Conservation (phyloP, 306 rosid species). For the Begonia masoniana region DNA sequence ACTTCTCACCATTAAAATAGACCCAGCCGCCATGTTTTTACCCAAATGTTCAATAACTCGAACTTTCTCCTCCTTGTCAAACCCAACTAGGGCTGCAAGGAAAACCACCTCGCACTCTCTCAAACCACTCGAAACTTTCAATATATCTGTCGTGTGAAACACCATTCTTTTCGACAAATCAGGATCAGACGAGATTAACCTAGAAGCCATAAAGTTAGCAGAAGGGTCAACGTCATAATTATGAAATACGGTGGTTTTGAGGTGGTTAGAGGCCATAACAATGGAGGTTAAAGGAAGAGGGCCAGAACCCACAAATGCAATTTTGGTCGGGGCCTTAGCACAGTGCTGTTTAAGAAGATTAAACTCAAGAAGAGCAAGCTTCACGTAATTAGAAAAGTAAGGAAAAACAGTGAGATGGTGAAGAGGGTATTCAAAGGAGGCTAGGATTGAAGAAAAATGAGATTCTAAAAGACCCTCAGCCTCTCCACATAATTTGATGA, state of each 20-base stretch:
- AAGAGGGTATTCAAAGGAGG: slow-evolving; percentile 32
- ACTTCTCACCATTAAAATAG: slow-evolving; percentile 21
- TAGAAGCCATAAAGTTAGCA: slow-evolving; percentile 18
- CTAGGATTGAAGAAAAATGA: slow-evolving; percentile 46
- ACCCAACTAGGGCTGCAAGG: slow-evolving; percentile 26
- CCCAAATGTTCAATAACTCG: slow-evolving; percentile 16
- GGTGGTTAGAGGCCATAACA: slow-evolving; percentile 13
- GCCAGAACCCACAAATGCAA: slow-evolving; percentile 28
- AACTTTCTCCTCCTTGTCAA: slow-evolving; percentile 17
- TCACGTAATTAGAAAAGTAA: slow-evolving; percentile 28
- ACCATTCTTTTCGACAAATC: slow-evolving; percentile 20
- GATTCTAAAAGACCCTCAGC: slow-evolving; percentile 55
- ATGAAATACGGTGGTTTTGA: slow-evolving; percentile 12
- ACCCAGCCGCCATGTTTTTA: slow-evolving; percentile 17
- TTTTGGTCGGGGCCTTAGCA: slow-evolving; percentile 4
- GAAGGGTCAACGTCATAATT: slow-evolving; percentile 18
- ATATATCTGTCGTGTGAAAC: slow-evolving; percentile 17
- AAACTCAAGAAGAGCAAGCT: slow-evolving; percentile 22
- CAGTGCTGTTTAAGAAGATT: slow-evolving; percentile 10
- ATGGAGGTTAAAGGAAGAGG: slow-evolving; percentile 29
- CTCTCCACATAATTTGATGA: slow-evolving; percentile 42
- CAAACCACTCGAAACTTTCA: slow-evolving; percentile 12
- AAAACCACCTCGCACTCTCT: slow-evolving; percentile 19
- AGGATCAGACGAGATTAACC: slow-evolving; percentile 11
- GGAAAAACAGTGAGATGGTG: slow-evolving; percentile 44